Evolutionary conservation across 1,139 yeast species (phyloP).

Genomic region (Yamadazyma spencermartinsiae): DNA sequence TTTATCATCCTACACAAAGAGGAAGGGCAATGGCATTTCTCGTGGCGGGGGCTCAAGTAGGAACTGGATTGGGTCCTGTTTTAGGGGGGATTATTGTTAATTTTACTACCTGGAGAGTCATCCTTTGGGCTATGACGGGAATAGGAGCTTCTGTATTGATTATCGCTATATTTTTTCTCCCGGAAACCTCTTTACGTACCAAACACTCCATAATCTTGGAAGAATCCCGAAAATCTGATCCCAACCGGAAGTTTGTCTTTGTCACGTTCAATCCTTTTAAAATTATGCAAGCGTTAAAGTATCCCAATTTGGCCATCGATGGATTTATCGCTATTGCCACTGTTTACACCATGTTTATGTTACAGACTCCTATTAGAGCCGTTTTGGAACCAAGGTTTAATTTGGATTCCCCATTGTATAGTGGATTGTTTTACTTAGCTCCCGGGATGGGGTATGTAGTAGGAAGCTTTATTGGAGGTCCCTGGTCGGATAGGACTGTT

Average conservation of each 20-base stretch:
- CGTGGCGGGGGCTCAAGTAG: constrained; percentile 46
- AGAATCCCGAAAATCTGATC: constrained; percentile 18
- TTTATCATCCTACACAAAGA: constrained; percentile 45
- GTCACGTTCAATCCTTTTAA: constrained; percentile 45
- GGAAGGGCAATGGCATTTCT: constrained; percentile 49
- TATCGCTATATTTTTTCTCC: constrained; percentile 32
- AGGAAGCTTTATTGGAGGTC: constrained; percentile 53
- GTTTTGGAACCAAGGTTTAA: constrained; percentile 55
- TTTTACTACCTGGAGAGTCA: constrained; percentile 52
- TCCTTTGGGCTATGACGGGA: constrained; percentile 48
- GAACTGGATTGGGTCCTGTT: constrained; percentile 50
- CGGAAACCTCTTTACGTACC: constrained; percentile 41
- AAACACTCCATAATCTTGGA: constrained; percentile 20
- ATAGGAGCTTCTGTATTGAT: constrained; percentile 30
- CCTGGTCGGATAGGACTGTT: constrained; percentile 48
- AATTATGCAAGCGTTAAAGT: constrained; percentile 38
- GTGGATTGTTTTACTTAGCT: constrained; percentile 52
- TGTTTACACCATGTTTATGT: constrained; percentile 49
- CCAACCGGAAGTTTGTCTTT: constrained; percentile 37
- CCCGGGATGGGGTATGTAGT: constrained; percentile 52
- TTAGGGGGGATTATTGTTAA: constrained; percentile 48
- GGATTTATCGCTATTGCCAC: constrained; percentile 42
- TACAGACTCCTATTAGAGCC: constrained; percentile 54
- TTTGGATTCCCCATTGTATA: constrained; percentile 43
- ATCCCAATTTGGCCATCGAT: constrained; percentile 43